Evolutionary conservation across 1,284 basidiomycete species (phyloP), one percentile per base, ranked within the genome.

Genomic region (Phellopilus nigrolimitatus): DNA sequence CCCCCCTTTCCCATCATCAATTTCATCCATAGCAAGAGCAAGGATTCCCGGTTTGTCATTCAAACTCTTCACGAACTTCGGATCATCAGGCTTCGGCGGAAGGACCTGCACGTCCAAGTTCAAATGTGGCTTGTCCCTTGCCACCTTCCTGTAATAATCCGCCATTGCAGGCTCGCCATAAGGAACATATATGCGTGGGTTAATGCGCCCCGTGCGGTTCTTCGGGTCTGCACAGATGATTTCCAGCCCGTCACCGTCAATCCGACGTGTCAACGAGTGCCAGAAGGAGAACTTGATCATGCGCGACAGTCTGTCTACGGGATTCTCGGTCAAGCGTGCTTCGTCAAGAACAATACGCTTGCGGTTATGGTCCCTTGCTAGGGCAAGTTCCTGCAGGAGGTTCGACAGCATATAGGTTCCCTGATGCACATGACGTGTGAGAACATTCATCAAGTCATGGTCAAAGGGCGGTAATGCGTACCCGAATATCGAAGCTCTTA

Each of bases 211-310:
- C 4, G 88, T 91, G 52, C 93, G 79, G 66, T 95, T 97, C 75
- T 99, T 99, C 8, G 97, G 95, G 66, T 99, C 97, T 2, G 89
- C 89, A 49, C 93, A 93, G 57, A 98, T 97, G 56, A 93, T 91
- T 68, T 98, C 95, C 28, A 99, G 78, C 4, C 95, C 97, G 57
- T 97, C 93, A 0, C 91, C 94, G 64, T 99, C 97, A 63, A 99
- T 99, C 33, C 93, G 84, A 47, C 95, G 85, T 1, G 97, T 99
- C 45, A 99, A 76, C 7, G 94, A 91, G 67, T 95, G 91, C 95
- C 95, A 99, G 75, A 99, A 99, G 9, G 91, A 95, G 70, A 95
- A 85, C 66, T 88, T 90, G 72, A 99, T 99, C 95, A 99, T 98
- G 55, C 97, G 84, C 19, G 91, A 95, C 34, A 99, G 79, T 38